Base-by-base conservation (phyloP, 169 alveolate species). In the Plasmodium chabaudi region DNA sequence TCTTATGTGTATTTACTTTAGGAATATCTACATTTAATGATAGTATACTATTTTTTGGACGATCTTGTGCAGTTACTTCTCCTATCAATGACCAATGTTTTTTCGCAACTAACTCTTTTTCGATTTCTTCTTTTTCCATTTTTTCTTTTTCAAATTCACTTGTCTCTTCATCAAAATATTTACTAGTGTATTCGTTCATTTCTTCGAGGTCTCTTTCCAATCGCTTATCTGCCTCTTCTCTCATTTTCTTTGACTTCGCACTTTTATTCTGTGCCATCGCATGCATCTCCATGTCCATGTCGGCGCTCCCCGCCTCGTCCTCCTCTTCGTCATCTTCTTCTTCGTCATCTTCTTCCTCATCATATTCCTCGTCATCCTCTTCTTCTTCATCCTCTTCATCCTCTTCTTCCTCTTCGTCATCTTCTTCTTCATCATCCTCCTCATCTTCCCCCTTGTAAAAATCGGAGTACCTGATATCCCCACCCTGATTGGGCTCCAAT, bases 21-120 rank as follows among this genome's bases (percentile, higher is more conserved):
- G 96, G 96, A 2, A 94, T 88, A 19, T 94, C 97, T 0, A 94
- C 88, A 17, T 94, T 93, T 10, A 94, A 91, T 12, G 87, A 91
- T n/a, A 96, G 84, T 15, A 96, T 73, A 34, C 97, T 93, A 72
- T 96, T 94, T 27, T 93, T 72, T 2, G 98, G 97, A 15, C 98
- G 60, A 46, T 93, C 77, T 64, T 87, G 74, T 0, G 93, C 96
- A 13, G 44, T 49, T 23, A 94, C 94, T 65, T 96, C 98, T 17
- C 98, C 98, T 75, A 69, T 88, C 69, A 96, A 49, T 13, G 96
- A 91, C 98, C 98, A 96, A 21, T 93, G 95, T 75, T 96, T 96
- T 70, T 88, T 87, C 21, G 87, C 88, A 2, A 94, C 77, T 75
- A 94, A 74, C 21, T 95, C 94, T 59, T 91, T 79, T 68, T 96